Evolutionary conservation across 2,329 filamentous ascomycete genomes (phyloP), one percentile per base, ranked within the genome.

Genomic region (Stachybotrys chartarum): DNA sequence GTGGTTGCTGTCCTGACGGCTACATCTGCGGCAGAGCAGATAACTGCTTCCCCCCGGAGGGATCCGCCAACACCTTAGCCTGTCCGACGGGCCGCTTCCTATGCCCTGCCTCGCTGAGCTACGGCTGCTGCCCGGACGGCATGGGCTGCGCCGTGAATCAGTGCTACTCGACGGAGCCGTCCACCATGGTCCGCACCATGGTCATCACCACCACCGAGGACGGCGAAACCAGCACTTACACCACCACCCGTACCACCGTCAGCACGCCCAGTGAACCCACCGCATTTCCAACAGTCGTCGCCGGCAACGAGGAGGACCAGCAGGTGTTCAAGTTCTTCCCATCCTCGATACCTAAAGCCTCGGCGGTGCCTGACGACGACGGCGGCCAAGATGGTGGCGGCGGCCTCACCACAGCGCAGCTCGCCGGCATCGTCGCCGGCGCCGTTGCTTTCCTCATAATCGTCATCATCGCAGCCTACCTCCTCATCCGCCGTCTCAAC

Each of bases 361-460:
- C 68, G 1, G 69, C 72, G 5, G 58, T 67, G 1, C 57, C 69
- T 14, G 56, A 58, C 6, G 52, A 61, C 24, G 64, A 67, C 0
- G 57, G 60, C 10, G 59, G 59, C 17, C 60, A 62, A 18, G 59
- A 58, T 8, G 63, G 68, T 48, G 60, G 66, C 35, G 60, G 66
- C 24, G 68, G 71, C 12, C 66, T 80, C 24, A 72, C 73, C 6
- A 65, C 61, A 0, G 71, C 66, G 1, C 70, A 76, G 30, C 67
- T 84, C 3, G 80, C 76, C 3, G 82, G 81, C 2, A 81, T 84
- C 24, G 72, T 84, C 39, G 78, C 74, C 2, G 81, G 78, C 1
- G 76, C 75, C 12, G 68, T 79, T 3, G 72, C 70, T 0, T 63
- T 84, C 11, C 67, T 84, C 2, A 55, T 80, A 1, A 68, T 77